Base-by-base conservation (phyloP, 331 rosid species). In the Prunus yedoensis region DNA sequence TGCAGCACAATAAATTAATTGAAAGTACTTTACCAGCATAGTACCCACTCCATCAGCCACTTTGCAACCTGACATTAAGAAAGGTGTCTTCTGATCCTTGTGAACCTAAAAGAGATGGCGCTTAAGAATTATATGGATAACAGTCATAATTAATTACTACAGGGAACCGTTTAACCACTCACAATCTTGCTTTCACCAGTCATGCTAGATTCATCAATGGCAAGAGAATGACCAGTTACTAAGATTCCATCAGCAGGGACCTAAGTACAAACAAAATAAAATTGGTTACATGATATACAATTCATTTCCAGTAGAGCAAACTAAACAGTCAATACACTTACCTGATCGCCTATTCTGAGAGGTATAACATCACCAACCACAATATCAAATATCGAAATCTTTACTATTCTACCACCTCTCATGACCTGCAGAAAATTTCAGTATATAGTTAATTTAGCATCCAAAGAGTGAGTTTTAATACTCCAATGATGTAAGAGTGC, bases 131-230 rank as follows among this genome's bases (percentile, higher is more conserved):
- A 77, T 51, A 83, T 53, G 65, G 58, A 78, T 46, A 72, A 77
- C 35, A 52, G 78, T 52, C 61, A 73, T 25, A 63, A 78, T 23
- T 46, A 77, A 60, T 14, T 5, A 46, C 63, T 52, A 54, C 53
- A 74, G 73, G 78, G 83, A 38, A n/a, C 52, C 8, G 18, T 60
- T 67, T 9, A 75, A 73, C 43, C 23, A 79, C 98, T 86, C 75
- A 94, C 97, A 72, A 83, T 90, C 87, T 95, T 95, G 97, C 99
- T 95, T 89, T 95, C 99, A n/a, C 99, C 99, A 10, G 99, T 95
- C 99, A 95, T 95, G 86, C 99, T 95, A 73, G 99, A 95, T 84
- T 95, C 99, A 84, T 95, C 99, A 4, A 95, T 89, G 43, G 97
- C 87, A 63, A 95, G 92, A 83, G 97, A 95, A 81, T 95, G 99